A percentile compares a stretch with the other conserved stretches of the same genome.
Conservation (phyloP, 2,329 filamentous ascomycete species). For the Fusarium nisikadoi region DNA sequence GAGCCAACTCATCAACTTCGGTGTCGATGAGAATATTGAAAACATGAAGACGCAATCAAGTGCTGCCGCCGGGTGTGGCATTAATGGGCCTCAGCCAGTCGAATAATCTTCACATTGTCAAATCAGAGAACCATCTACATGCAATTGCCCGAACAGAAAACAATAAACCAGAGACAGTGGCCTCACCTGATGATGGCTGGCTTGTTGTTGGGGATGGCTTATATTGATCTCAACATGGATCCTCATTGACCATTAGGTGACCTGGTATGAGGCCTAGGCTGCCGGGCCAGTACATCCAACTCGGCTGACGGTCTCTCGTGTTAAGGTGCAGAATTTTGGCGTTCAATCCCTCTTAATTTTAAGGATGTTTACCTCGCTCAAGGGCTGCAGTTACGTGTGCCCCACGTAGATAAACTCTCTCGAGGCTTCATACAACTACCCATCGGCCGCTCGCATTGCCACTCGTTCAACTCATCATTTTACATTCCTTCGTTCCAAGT, state of each 20-base stretch:
- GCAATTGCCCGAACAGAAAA: neutral
- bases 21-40: neutral
- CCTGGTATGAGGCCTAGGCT: constrained; percentile 10
- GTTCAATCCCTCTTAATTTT: constrained; percentile 11
- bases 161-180: constrained; percentile 20
- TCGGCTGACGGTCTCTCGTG: constrained; percentile 36
- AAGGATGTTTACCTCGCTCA: neutral
- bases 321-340: constrained; percentile 23
- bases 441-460: constrained; percentile 17
- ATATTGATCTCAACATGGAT: constrained; percentile 9
- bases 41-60: neutral
- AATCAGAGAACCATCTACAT: neutral
- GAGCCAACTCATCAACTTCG: neutral
- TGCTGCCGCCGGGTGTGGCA: neutral
- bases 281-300: constrained; percentile 10
- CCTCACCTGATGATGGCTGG: constrained; percentile 17
- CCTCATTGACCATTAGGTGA: neutral
- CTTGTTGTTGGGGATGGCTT: constrained; percentile 12
- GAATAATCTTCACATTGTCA: neutral
- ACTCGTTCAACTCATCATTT: constrained; percentile 16
- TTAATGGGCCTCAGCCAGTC: neutral
- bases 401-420: constrained; percentile 40
- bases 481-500: neutral
- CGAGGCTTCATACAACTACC: constrained; percentile 3
- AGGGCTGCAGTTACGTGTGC: constrained; percentile 23